A percentile compares a stretch with the other conserved stretches of the same genome.
phyloP scores from a whole-genome alignment of 1,284 basidiomycete genomes.

The Melampsora larici-populina region DNA sequence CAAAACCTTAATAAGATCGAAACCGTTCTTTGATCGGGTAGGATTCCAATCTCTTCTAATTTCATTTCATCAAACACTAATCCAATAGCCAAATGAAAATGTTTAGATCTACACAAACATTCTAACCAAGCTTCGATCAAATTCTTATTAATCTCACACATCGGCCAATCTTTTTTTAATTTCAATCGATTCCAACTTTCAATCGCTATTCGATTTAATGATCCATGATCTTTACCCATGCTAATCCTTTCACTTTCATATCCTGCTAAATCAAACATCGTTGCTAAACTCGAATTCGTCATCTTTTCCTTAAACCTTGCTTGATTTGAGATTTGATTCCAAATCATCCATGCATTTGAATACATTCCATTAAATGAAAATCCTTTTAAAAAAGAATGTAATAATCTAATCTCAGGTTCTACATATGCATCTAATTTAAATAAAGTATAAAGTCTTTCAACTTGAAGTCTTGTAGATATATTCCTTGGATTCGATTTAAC shows the following conservation, averaged over 20 bases:
- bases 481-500: conserved; percentile 35
- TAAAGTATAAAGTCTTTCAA: conserved; percentile 71
- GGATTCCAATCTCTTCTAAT: conserved; percentile 42
- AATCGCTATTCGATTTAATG: conserved; percentile 40
- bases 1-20: conserved; percentile 54
- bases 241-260: conserved; percentile 59
- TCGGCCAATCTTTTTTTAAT: conserved; percentile 54
- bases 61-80: conserved; percentile 65
- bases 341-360: conserved; percentile 69
- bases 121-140: conserved; percentile 78
- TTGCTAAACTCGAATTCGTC: conserved; percentile 68
- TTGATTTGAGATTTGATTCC: conserved; percentile 64
- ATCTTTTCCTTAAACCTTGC: conserved; percentile 52
- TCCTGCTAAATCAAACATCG: conserved; percentile 79
- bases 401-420: conserved; percentile 69
- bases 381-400: conserved; percentile 85
- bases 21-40: conserved; percentile 52
- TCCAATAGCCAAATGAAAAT: conserved; percentile 67
- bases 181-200: conserved; percentile 5
- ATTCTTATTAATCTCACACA: conserved; percentile 57
- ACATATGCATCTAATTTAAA: conserved; percentile 73
- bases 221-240: conserved; percentile 43
- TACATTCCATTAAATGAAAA: conserved; percentile 74
- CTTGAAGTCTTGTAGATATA: conserved; percentile 50
- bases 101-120: conserved; percentile 71